Percentiles rank a stretch among this genome's conserved stretches.
These are phyloP conservation scores for Talaromyces sp. DNA, from an alignment of 2,329 filamentous ascomycete species.

Conservation along the genomic window DNA sequence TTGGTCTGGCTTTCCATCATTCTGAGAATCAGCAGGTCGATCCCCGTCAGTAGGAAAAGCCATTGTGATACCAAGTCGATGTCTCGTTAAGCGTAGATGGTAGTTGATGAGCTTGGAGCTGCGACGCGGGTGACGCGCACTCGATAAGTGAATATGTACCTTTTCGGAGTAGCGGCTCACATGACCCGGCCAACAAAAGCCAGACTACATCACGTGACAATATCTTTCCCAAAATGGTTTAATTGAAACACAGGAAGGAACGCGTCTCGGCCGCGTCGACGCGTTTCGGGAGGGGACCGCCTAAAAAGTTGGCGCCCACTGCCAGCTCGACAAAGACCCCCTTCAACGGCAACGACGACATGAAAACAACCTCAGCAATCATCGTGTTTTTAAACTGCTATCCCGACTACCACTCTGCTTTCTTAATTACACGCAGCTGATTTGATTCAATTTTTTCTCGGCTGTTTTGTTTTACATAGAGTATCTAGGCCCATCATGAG, in stretches of 20 bases:
- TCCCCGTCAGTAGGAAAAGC: constrained; percentile 16
- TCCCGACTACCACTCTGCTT: neutral
- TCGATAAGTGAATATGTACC: neutral
- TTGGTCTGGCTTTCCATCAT: constrained; percentile 9
- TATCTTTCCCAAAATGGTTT: constrained; percentile 25
- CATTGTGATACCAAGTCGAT: constrained; percentile 16
- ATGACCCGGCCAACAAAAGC: neutral
- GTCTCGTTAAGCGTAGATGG: neutral
- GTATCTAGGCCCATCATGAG: constrained; percentile 11
- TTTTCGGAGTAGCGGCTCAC: neutral
- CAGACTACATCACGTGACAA: neutral
- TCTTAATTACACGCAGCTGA: neutral
- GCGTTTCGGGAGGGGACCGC: constrained; percentile 14
- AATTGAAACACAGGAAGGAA: constrained; percentile 28
- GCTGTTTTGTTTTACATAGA: neutral
- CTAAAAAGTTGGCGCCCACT: constrained; percentile 8
- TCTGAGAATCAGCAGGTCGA: constrained; percentile 12
- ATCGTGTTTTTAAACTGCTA: neutral
- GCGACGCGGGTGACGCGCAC: neutral
- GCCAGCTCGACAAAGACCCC: constrained; percentile 7
- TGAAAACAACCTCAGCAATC: neutral
- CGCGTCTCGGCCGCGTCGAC: constrained; percentile 22
- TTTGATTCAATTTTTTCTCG: neutral
- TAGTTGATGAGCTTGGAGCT: neutral
- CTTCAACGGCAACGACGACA: neutral